phyloP scores from a whole-genome alignment of 495 filamentous ascomycete genomes.

The Lepraria neglecta region DNA sequence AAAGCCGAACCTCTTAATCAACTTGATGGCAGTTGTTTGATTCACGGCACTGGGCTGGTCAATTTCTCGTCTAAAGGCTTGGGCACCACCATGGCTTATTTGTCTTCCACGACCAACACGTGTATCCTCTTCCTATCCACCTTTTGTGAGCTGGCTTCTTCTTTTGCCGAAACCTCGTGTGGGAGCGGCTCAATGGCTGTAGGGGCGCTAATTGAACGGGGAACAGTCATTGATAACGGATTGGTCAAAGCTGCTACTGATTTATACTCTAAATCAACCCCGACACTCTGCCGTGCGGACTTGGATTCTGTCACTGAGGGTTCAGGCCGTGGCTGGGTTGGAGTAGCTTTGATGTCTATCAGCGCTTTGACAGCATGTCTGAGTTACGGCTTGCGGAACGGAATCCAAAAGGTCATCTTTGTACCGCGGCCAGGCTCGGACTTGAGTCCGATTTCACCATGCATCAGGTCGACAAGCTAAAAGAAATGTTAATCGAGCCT shows the following conservation, averaged over 20 bases:
- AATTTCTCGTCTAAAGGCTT: slow-evolving; percentile 5
- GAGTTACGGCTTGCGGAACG: slow-evolving; percentile 52
- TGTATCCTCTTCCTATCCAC: slow-evolving; percentile 46
- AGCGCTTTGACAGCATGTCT: slow-evolving; percentile 36
- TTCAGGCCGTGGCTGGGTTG: slow-evolving; percentile 57
- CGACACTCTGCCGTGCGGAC: slow-evolving; percentile 40
- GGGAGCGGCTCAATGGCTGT: background rate
- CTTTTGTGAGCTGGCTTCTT: slow-evolving; percentile 15
- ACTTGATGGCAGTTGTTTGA: slow-evolving; percentile 70
- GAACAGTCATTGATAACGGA: no score
- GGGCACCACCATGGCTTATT: slow-evolving; percentile 39
- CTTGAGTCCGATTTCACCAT: slow-evolving; percentile 60
- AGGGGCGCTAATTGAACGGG: no score
- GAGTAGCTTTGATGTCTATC: slow-evolving; percentile 49
- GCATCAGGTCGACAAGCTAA: slow-evolving; percentile 72
- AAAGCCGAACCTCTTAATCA: slow-evolving; percentile 71
- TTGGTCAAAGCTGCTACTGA: no score
- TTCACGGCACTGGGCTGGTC: slow-evolving; percentile 51
- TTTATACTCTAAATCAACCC: no score
- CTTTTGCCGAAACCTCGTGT: background rate
- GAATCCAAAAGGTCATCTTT: slow-evolving; percentile 59
- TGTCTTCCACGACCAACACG: slow-evolving; percentile 75
- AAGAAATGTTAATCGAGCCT: background rate
- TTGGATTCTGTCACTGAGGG: slow-evolving; percentile 54
- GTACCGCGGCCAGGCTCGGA: slow-evolving; percentile 56